Base-by-base conservation (phyloP, 176 grass and related monocot species). In the Hordeum marinum region DNA sequence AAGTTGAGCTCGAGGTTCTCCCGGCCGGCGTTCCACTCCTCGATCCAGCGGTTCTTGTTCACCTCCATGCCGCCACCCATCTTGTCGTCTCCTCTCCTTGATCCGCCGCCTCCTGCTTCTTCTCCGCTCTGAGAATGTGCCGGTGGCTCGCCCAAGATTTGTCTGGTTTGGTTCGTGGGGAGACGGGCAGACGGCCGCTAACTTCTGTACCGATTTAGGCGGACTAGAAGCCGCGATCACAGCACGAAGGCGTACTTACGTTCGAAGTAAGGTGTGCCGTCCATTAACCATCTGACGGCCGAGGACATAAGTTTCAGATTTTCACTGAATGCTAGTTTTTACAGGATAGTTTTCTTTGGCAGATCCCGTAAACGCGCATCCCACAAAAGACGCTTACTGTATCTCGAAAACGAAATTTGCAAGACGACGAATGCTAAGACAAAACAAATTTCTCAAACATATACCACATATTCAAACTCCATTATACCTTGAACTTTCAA, bases 21-120 rank as follows among this genome's bases (percentile, higher is more conserved):
- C 7, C 93, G 83, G 4, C 80, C 90, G 9, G 86, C 70, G 90
- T 86, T 87, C 90, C 90, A 95, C 31, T 92, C 90, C 83, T 95
- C 93, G 85, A 95, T 91, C 85, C 86, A 95, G 72, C 57, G 37
- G 90, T 95, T 95, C 86, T 82, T 92, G 86, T 92, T 86, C 77
- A 95, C 93, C 83, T 92, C 93, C 93, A 95, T 95, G 35, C 93
- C 93, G 87, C 93, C 90, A 4, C 86, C 93, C 93, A 95, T 94
- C 77, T 75, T 50, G 46, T 72, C 69, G 45, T 43, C 67, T 68
- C 68, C 29, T 21, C 85, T 10, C 31, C 67, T 83, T 23, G 42
- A 63, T 76, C 34, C 17, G 10, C 41, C 63, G 43, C 54, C 59
- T 21, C 68, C 89, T 75, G 63, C 24, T 46, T 34, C 39, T 11